Percentiles rank a stretch among this genome's conserved stretches.
Evolutionary conservation across 108 stramenopile species (phyloP).

Genomic region (Schizochytrium sp.): DNA sequence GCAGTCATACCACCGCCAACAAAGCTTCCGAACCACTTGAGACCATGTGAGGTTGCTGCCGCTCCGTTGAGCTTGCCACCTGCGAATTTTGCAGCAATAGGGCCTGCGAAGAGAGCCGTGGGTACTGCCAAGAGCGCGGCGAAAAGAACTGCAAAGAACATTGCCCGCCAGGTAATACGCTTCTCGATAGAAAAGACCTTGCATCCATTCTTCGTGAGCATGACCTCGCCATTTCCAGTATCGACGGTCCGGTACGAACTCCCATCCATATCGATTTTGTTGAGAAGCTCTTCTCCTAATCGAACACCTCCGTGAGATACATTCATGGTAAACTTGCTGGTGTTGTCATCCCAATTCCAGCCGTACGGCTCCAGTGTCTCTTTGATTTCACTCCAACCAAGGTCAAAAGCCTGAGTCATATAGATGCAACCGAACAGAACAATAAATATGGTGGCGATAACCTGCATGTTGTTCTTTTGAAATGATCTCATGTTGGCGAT

Average conservation of each 20-base stretch:
- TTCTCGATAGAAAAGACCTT: conserved; percentile 17
- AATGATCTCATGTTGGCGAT: too few species aligned
- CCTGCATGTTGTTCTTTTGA: too few species aligned
- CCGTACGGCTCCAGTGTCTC: not conserved
- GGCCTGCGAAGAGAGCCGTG: conserved; percentile 8
- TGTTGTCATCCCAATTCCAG: not conserved
- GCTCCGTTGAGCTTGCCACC: conserved; percentile 32
- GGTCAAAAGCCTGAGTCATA: not conserved
- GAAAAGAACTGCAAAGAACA: not conserved
- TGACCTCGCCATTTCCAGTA: conserved; percentile 7
- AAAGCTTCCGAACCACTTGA: not conserved
- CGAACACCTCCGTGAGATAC: not conserved
- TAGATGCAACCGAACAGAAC: too few species aligned
- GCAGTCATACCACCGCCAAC: conserved; percentile 27
- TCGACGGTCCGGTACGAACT: not conserved
- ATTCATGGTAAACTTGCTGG: conserved; percentile 34
- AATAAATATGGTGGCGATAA: too few species aligned
- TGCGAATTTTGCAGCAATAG: not conserved
- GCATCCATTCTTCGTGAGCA: conserved; percentile 35
- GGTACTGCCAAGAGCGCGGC: not conserved
- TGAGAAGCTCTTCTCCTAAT: not conserved
- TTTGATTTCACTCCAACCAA: not conserved
- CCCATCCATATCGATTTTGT: not conserved
- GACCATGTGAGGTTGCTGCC: not conserved
- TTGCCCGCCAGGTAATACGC: not conserved